Evolutionary conservation across 78 protist genomes (phyloP).

Genomic region (Tieghemostelium lacteum): DNA sequence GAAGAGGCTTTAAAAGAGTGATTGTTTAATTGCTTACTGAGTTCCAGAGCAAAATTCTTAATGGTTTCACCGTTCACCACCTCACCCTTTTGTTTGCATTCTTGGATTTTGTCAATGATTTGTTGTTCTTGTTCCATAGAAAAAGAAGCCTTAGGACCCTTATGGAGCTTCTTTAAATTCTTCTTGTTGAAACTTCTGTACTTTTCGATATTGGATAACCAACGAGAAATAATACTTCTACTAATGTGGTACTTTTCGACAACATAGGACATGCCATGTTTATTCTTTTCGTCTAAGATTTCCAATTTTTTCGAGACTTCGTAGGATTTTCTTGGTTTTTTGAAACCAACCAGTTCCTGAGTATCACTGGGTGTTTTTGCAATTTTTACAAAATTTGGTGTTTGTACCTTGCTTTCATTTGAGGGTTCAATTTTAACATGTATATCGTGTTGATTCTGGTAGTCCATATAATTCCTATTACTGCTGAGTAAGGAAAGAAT

Average conservation of each 20-base stretch:
- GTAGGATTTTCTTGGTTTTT: slow-evolving; percentile 60
- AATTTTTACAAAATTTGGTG: neutral
- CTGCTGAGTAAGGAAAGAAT: too few species aligned
- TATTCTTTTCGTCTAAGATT: slow-evolving; percentile 47
- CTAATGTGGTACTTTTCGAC: slow-evolving; percentile 52
- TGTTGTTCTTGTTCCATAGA: slow-evolving; percentile 53
- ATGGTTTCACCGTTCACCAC: slow-evolving; percentile 47
- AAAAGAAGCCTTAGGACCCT: slow-evolving; percentile 72
- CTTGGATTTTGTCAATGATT: slow-evolving; percentile 31
- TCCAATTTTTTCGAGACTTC: slow-evolving; percentile 63
- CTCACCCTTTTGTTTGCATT: slow-evolving; percentile 20
- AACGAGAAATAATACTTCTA: slow-evolving; percentile 52
- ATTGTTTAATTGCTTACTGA: slow-evolving; percentile 44
- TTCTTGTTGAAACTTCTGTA: slow-evolving; percentile 40
- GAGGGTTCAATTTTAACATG: slow-evolving; percentile 4
- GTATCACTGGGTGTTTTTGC: neutral
- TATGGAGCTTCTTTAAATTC: slow-evolving; percentile 62
- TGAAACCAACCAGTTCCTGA: neutral
- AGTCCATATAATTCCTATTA: neutral
- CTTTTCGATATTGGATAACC: slow-evolving; percentile 49
- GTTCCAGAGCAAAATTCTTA: slow-evolving; percentile 44
- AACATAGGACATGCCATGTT: slow-evolving; percentile 46
- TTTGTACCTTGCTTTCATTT: neutral
- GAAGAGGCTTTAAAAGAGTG: slow-evolving; percentile 41
- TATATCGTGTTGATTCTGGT: too few species aligned